Evolutionary conservation across 2,329 filamentous ascomycete genomes (phyloP), one percentile per base, ranked within the genome.

Genomic region (Didymella glomerata): DNA sequence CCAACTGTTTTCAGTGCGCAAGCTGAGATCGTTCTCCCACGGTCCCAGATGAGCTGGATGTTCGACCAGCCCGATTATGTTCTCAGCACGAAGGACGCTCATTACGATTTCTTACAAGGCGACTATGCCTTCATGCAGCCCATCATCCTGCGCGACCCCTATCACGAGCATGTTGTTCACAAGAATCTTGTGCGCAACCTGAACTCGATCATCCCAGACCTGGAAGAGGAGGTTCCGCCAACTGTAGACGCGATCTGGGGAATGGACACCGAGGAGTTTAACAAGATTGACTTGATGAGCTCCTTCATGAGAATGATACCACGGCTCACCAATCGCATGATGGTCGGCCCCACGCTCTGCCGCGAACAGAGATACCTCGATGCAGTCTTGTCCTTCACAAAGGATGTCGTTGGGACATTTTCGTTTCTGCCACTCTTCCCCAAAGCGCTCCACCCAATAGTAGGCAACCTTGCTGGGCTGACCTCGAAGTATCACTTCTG

Each of bases 331-430:
- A 82, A 82, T 65, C 76, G 78, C n/a, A 74, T 81, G 60, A 75
- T 83, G 32, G 76, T 83, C 46, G 81, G 81, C 1, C 44, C 73
- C 8, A 74, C 78, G n/a, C 68, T 82, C 0, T 82, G 79, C 66
- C 79, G 79, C 27, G 78, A 86, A 60, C 65, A 77, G 24, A 70
- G 74, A 6, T 84, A 84, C 55, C 71, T 86, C 41, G 67, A 78
- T n/a, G 74, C 77, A 52, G 82, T 83, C 65, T 73, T 82, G 8
- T 71, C 72, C 25, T 87, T 86, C 60, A 82, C 84, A 30, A 78
- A 82, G 57, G 79, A 80, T 48, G 79, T 85, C 2, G 71, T 76
- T n/a, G 64, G 67, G 8, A 68, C 55, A 34, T 66, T 74, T 16
- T 32, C 62, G 16, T 66, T 85, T 2, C 67, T 81, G 44, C 80